Percentiles rank a stretch among this genome's conserved stretches.
Evolutionary conservation across 768 basidiomycete species (phyloP).

Genomic region (Auricularia sp.): DNA sequence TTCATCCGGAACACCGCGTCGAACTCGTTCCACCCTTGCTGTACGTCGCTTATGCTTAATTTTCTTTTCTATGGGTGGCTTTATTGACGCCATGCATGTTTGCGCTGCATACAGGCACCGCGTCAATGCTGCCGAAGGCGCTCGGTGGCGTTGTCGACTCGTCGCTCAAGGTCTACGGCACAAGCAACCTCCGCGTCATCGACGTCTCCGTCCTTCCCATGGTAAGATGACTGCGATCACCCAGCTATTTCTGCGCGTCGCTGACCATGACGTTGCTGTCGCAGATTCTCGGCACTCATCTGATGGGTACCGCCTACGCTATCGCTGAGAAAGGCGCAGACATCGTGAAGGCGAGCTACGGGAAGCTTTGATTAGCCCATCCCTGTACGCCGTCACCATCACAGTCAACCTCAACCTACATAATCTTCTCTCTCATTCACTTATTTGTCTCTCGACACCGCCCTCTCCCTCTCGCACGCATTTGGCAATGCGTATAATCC

Average conservation of each 20-base stretch:
- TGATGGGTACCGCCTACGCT: conserved; percentile 2
- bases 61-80: no score
- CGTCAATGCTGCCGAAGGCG: conserved; percentile 14
- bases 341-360: background rate
- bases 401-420: no score
- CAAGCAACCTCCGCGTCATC: conserved; percentile 18
- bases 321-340: conserved; percentile 3
- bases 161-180: conserved; percentile 19
- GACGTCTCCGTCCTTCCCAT: conserved; percentile 9
- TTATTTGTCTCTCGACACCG: no score
- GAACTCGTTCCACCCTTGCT: background rate
- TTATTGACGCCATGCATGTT: background rate
- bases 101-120: conserved; percentile 4
- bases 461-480: no score
- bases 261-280: background rate
- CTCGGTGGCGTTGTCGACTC: conserved; percentile 16
- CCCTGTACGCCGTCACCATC: background rate
- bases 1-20: background rate
- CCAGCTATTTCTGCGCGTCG: background rate
- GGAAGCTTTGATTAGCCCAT: background rate
- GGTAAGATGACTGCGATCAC: conserved; percentile 8
- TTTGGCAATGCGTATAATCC: no score
- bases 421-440: no score
- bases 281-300: background rate
- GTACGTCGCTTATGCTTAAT: background rate